phyloP scores from a whole-genome alignment of 352 stramenopile species.

The Phytopythium delawarense region DNA sequence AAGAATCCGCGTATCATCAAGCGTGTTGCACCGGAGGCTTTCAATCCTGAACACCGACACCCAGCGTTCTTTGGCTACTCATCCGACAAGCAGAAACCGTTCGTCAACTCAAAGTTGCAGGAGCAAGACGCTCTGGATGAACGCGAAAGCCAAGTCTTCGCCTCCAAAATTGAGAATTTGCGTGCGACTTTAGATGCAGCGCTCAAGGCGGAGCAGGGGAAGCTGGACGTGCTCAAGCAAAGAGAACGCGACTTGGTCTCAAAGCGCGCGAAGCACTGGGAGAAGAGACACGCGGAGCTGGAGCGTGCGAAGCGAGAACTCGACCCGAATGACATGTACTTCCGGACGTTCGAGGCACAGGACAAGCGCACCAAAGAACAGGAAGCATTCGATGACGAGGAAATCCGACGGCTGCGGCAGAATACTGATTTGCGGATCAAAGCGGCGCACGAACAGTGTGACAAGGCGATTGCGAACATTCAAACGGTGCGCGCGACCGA shows the following conservation, averaged over 20 bases:
- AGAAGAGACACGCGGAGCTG: constrained; percentile 55
- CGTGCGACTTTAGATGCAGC: constrained; percentile 30
- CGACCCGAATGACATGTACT: constrained; percentile 77
- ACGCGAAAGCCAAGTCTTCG: constrained; percentile 50
- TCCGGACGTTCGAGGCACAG: constrained; percentile 55
- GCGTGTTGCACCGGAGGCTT: constrained; percentile 30
- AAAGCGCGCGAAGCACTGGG: constrained; percentile 60
- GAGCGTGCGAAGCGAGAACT: constrained; percentile 69
- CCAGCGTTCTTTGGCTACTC: constrained; percentile 77
- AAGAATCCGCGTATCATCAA: constrained; percentile 53
- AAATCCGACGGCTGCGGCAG: constrained; percentile 36
- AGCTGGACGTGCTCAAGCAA: constrained; percentile 46
- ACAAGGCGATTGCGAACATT: constrained; percentile 30
- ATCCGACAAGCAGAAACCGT: constrained; percentile 31
- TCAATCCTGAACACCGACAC: constrained; percentile 41
- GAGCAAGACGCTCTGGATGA: constrained; percentile 21
- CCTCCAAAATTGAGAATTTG: constrained; percentile 39
- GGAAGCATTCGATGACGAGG: constrained; percentile 50
- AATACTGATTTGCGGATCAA: constrained; percentile 43
- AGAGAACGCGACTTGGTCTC: constrained; percentile 36
- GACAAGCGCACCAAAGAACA: constrained; percentile 54
- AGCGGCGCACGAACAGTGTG: constrained; percentile 32
- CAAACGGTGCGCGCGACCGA: constrained; percentile 32
- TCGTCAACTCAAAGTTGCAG: constrained; percentile 29
- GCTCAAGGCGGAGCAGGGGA: constrained; percentile 42